Evolutionary conservation across 306 rosid species (phyloP).

Genomic region (Corylus avellana): DNA sequence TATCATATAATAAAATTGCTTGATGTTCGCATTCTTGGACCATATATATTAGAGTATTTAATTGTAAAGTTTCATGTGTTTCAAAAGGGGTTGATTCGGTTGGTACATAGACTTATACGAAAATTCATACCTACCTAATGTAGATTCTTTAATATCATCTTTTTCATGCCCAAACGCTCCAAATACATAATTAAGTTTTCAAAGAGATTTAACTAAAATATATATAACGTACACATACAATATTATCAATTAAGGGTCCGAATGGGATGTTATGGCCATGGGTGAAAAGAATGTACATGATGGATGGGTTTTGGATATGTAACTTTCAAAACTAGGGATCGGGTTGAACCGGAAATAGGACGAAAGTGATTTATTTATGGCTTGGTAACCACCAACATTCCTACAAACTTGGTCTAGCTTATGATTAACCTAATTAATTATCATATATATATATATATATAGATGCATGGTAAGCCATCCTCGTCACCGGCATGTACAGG

Average conservation of each 20-base stretch:
- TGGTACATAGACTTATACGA: no score
- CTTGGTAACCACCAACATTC: conserved; percentile 73
- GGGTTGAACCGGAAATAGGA: conserved; percentile 38
- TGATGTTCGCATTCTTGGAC: no score
- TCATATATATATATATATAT: no score
- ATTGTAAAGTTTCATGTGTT: no score
- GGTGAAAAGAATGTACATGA: not conserved
- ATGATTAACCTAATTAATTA: no score
- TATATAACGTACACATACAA: not conserved
- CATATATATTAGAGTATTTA: no score
- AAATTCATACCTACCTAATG: no score
- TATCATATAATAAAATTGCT: no score
- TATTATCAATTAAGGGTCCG: not conserved
- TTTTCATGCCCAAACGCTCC: no score
- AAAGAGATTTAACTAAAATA: no score
- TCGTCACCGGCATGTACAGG: conserved; percentile 51
- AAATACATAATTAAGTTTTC: not conserved
- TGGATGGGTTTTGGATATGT: conserved; percentile 33
- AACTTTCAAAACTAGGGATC: conserved; percentile 20
- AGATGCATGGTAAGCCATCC: conserved; percentile 62
- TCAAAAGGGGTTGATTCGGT: no score
- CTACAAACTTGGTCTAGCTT: conserved; percentile 48
- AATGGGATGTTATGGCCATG: not conserved
- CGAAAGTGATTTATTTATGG: conserved; percentile 51
- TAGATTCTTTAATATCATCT: not conserved